Evolutionary conservation across 1,284 basidiomycete genomes (phyloP).

Genomic region (Pascua guehoae): DNA sequence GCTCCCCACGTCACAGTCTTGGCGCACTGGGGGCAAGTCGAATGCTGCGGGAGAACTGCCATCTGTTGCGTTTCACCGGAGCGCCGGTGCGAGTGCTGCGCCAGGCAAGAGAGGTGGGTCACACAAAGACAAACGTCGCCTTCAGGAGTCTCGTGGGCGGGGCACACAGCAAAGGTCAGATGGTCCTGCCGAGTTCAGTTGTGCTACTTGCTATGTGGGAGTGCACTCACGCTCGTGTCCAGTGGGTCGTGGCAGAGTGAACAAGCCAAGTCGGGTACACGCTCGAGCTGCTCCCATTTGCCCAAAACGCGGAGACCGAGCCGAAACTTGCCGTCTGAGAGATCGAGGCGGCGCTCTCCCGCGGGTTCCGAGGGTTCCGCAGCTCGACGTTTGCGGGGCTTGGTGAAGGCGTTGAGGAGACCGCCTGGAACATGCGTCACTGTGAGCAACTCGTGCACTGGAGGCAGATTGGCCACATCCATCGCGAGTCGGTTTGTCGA

Average conservation of each 20-base stretch:
- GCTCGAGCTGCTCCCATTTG: slow-evolving; percentile 19
- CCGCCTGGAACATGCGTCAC: no score
- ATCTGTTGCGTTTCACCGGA: background rate
- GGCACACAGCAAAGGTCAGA: slow-evolving; percentile 57
- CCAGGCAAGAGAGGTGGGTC: slow-evolving; percentile 69
- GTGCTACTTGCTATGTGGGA: slow-evolving; percentile 2
- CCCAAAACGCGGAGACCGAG: slow-evolving; percentile 19
- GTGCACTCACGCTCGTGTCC: slow-evolving; percentile 53
- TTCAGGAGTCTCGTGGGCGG: slow-evolving; percentile 38
- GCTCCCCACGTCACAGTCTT: slow-evolving; percentile 68
- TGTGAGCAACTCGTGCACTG: no score
- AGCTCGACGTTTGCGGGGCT: no score
- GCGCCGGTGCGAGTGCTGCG: slow-evolving; percentile 27
- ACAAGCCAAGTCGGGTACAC: slow-evolving; percentile 51
- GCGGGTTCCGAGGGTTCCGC: slow-evolving; percentile 43
- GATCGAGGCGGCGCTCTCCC: slow-evolving; percentile 55
- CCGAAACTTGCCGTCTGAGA: slow-evolving; percentile 60
- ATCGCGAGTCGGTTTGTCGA: no score
- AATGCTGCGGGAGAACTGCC: background rate
- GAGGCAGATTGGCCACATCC: no score
- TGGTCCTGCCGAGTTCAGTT: slow-evolving; percentile 54
- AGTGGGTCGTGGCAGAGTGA: slow-evolving; percentile 56
- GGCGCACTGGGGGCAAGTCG: slow-evolving; percentile 46
- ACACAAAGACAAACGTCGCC: slow-evolving; percentile 33
- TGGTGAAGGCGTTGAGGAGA: no score